Conservation (phyloP, 148 eudicot species). For the Selenicereus undatus region DNA sequence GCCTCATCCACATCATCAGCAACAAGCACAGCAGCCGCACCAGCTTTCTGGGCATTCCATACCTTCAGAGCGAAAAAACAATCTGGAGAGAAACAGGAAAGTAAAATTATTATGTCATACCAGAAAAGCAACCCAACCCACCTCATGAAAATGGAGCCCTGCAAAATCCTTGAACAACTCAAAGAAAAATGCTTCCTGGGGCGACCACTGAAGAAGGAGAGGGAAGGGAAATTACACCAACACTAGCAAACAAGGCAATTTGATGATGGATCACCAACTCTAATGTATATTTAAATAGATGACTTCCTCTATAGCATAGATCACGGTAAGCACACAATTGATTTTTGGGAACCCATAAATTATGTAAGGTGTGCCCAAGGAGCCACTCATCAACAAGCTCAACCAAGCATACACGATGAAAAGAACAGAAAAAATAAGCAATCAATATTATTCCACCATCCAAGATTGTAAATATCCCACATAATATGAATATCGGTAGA, state of each 20-base stretch:
- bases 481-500: not conserved
- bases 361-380: not conserved
- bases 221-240: not conserved
- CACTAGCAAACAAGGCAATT: not conserved
- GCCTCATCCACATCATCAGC: conserved; percentile 79
- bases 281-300: not conserved
- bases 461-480: not conserved
- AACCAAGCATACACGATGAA: not conserved
- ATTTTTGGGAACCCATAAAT: not conserved
- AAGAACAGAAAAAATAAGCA: not conserved
- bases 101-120: not conserved
- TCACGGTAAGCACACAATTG: not conserved
- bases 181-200: not conserved
- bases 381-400: not conserved
- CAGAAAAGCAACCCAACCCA: not conserved
- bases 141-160: not conserved
- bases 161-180: not conserved
- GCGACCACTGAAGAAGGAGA: not conserved
- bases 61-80: conserved; percentile 89
- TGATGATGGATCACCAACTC: not conserved
- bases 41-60: conserved; percentile 95
- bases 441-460: not conserved
- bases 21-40: conserved; percentile 93
- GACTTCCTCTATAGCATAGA: not conserved
- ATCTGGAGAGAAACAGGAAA: conserved; percentile 41